phyloP scores from a whole-genome alignment of 2,329 filamentous ascomycete genomes.

The Alternaria tenuissima region DNA sequence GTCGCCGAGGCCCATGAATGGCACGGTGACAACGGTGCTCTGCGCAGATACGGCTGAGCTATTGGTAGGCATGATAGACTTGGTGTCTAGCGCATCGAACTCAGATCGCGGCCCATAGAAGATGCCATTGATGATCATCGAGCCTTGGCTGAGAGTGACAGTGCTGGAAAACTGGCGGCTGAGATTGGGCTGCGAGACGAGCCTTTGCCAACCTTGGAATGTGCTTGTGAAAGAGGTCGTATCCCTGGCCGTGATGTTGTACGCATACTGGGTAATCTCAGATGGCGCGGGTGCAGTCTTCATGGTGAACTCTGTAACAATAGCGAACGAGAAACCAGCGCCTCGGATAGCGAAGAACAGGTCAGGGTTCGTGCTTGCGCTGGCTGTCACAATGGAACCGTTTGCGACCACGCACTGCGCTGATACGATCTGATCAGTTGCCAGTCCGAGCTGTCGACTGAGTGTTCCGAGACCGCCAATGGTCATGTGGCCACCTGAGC shows the following conservation, averaged over 20 bases:
- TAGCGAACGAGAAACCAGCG: slow-evolving; percentile 4
- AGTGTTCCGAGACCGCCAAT: slow-evolving; percentile 7
- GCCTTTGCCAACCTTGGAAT: background rate
- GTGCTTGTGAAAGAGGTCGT: background rate
- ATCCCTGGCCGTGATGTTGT: background rate
- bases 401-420: background rate
- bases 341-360: slow-evolving; percentile 5
- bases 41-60: background rate
- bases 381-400: slow-evolving; percentile 1
- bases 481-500: slow-evolving; percentile 3
- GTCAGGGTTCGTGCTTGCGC: slow-evolving; percentile 1
- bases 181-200: background rate
- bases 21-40: background rate
- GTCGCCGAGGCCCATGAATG: background rate
- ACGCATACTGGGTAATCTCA: background rate
- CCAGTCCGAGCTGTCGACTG: background rate
- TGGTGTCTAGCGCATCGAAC: background rate
- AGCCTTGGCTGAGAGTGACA: slow-evolving; percentile 1
- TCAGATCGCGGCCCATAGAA: background rate
- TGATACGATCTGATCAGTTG: slow-evolving; percentile 2
- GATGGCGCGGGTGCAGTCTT: background rate
- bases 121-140: slow-evolving; percentile 2
- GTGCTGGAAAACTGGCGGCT: slow-evolving; percentile 3
- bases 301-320: slow-evolving; percentile 5
- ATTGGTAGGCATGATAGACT: background rate